Evolutionary conservation across 2,329 filamentous ascomycete species (phyloP), one percentile per base, ranked within the genome.

Genomic region (Aspergillus sp.): DNA sequence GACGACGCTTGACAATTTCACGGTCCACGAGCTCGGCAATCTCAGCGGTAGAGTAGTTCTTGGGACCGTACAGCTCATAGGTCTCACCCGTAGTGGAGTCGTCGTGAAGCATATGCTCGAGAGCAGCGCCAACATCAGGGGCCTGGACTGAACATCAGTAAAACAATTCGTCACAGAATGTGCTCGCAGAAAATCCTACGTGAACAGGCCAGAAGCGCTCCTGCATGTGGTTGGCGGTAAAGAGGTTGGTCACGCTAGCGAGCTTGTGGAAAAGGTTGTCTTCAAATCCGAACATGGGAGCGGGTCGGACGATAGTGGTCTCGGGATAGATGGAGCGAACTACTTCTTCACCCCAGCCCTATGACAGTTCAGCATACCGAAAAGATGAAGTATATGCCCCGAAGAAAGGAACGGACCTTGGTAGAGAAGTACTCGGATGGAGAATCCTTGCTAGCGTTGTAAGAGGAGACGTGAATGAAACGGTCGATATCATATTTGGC

Each of bases 401-500:
- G 15, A 1, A 23, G n/a, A 12, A n/a, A 30, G 38, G 17, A 50
- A 54, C 72, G 46, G 58, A 85, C 84, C 81, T 98, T 98, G 59
- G 90, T 95, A 51, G 85, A 78, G 72, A 86, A 96, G 79, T 91
- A 98, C 63, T 93, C 88, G 9, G 89, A 91, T 2, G 84, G 71
- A 15, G 91, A 97, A 58, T 87, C 78, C 39, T 82, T 78, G 68
- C 86, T 77, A 49, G 89, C 91, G 64, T 91, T 97, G 79, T 94
- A 90, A 27, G 90, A 95, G 7, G 93, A 98, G 60, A 98, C 84
- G 61, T 98, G 93, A 56, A 98, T 90, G 71, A 88, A 98, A 56
- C 93, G 85, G 73, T 98, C 93, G 58, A 96, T 83, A 63, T 98
- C 91, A 73, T 98, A 98, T 74, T 98, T 98, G 62, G 91, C 93